Conservation (phyloP, 192 early-diverging fungal genomes). For the Mortierella antarctica region DNA sequence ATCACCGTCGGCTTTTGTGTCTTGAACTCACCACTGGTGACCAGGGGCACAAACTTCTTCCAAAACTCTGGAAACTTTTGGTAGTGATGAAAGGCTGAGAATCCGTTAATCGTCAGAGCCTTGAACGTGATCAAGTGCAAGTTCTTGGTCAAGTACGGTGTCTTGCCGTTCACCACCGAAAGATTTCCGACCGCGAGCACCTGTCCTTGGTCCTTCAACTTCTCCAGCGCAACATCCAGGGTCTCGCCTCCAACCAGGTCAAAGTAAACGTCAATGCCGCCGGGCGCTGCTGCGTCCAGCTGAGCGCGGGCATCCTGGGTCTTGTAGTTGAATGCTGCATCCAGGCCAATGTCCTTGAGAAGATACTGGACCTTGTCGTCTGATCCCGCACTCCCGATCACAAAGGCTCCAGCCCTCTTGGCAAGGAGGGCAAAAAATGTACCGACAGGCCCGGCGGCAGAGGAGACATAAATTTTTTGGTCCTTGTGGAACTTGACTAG, state of each 20-base stretch:
- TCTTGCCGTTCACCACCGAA: slow-evolving; percentile 70
- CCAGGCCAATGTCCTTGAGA: slow-evolving; percentile 71
- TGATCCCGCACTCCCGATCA: slow-evolving; percentile 84
- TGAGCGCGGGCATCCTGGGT: slow-evolving; percentile 62
- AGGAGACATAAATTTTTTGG: slow-evolving; percentile 84
- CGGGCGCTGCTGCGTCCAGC: slow-evolving; percentile 72
- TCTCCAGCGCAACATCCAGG: slow-evolving; percentile 77
- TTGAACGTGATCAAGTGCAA: slow-evolving; percentile 64
- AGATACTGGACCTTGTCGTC: slow-evolving; percentile 84
- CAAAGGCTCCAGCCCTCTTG: slow-evolving; percentile 76
- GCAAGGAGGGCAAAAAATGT: slow-evolving; percentile 74
- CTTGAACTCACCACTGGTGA: slow-evolving; percentile 69
- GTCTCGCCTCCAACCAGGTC: slow-evolving; percentile 87
- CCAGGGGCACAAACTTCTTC: slow-evolving; percentile 63
- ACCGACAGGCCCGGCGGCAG: slow-evolving; percentile 71
- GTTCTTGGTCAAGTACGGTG: slow-evolving; percentile 67
- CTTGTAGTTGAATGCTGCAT: slow-evolving; percentile 93
- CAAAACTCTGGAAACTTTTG: slow-evolving; percentile 63
- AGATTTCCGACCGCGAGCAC: slow-evolving; percentile 80
- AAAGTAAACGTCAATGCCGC: slow-evolving; percentile 90
- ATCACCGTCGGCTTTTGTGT: slow-evolving; percentile 64
- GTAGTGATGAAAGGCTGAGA: slow-evolving; percentile 67
- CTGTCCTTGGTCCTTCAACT: slow-evolving; percentile 73
- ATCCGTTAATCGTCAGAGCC: slow-evolving; percentile 71
- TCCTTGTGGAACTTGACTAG: slow-evolving; percentile 78